A percentile compares a stretch with the other conserved stretches of the same genome.
phyloP scores from a whole-genome alignment of 1,139 yeast genomes.

The Candida labiduridarum region DNA sequence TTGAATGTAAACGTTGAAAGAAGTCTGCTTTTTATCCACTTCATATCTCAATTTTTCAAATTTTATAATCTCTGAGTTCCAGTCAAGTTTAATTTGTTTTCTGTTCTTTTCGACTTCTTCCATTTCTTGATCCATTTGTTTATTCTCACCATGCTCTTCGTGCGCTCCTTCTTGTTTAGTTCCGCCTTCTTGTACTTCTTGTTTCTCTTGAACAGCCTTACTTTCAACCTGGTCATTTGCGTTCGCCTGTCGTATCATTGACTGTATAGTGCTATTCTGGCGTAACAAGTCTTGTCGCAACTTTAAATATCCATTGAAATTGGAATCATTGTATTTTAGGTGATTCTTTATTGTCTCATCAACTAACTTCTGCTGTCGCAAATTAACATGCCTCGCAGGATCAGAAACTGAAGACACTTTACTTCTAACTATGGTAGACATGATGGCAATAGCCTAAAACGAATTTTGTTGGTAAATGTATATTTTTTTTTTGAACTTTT shows the following conservation, averaged over 20 bases:
- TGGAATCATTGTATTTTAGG: conserved; percentile 38
- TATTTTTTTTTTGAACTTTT: too few species aligned
- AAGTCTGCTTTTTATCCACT: conserved; percentile 27
- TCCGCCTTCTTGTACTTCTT: neutral
- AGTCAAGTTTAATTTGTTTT: neutral
- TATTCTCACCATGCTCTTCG: neutral
- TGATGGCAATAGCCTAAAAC: neutral
- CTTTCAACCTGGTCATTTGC: neutral
- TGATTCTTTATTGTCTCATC: conserved; percentile 35
- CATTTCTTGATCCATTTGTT: neutral
- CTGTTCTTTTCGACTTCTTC: neutral
- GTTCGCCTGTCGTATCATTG: neutral
- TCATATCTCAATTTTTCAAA: conserved; percentile 28
- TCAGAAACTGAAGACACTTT: neutral
- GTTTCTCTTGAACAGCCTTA: neutral
- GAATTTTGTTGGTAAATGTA: too few species aligned
- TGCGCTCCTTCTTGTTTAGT: neutral
- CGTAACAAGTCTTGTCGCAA: conserved; percentile 37
- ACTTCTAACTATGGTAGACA: conserved; percentile 4
- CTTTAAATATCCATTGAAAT: conserved; percentile 33
- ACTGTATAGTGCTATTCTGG: conserved; percentile 13
- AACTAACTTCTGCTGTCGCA: conserved; percentile 23
- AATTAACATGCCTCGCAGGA: conserved; percentile 10
- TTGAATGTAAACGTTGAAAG: conserved; percentile 29
- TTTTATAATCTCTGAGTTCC: conserved; percentile 13